phyloP scores from a whole-genome alignment of 352 stramenopile species.

The Phytopythium sindhum region DNA sequence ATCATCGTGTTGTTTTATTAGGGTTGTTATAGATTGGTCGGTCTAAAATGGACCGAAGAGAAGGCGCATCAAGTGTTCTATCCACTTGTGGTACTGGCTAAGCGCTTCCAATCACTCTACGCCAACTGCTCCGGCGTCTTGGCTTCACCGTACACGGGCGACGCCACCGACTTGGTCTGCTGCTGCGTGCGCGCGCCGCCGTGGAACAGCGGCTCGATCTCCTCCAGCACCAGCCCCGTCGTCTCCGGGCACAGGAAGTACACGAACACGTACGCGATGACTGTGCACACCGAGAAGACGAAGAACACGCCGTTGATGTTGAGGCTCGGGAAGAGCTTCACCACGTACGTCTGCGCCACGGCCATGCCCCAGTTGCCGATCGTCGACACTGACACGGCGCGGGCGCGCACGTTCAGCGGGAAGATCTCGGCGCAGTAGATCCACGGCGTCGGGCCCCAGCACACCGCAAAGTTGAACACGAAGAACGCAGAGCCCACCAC shows the following conservation, averaged over 20 bases:
- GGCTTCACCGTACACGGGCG: not conserved
- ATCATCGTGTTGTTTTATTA: no score
- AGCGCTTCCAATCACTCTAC: not conserved
- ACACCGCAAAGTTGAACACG: slow-evolving; percentile 31
- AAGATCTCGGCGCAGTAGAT: slow-evolving; percentile 31
- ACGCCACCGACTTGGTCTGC: not conserved
- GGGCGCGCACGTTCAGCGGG: slow-evolving; percentile 4
- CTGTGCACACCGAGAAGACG: slow-evolving; percentile 31
- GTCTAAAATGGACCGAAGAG: no score
- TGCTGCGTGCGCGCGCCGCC: slow-evolving; percentile 1
- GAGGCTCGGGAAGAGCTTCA: slow-evolving; percentile 7
- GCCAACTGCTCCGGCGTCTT: slow-evolving; percentile 1
- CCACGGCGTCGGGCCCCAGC: slow-evolving; percentile 28
- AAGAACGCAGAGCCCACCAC: not conserved
- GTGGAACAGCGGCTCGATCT: slow-evolving; percentile 24
- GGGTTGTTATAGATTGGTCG: no score
- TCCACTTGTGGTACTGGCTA: not conserved
- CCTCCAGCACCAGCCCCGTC: slow-evolving; percentile 20
- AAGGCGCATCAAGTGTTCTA: no score
- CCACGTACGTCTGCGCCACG: no score
- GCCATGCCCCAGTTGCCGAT: no score
- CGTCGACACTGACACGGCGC: no score
- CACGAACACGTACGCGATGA: slow-evolving; percentile 13
- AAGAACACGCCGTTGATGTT: slow-evolving; percentile 43
- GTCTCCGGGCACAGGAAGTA: slow-evolving; percentile 32